Base-by-base conservation (phyloP, 2,329 filamentous ascomycete species). In the Epichloe brachyelytri region DNA sequence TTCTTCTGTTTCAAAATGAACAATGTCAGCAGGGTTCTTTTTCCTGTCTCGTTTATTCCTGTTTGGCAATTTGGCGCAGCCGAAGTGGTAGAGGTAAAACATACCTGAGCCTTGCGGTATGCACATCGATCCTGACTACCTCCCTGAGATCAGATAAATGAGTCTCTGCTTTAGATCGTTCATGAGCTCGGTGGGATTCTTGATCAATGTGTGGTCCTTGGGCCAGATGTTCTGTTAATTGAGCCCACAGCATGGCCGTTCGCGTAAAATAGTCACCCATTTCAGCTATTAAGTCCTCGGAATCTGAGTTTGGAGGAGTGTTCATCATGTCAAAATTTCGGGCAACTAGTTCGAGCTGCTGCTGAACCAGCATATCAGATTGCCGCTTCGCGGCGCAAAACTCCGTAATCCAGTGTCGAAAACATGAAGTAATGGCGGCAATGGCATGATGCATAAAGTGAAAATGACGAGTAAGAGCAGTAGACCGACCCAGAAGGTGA, bases 261-360 rank as follows among this genome's bases (percentile, higher is more conserved):
- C 62, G 63, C 33, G 59, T 57, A 22, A 68, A 54, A 51, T 68
- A 69, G 22, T 68, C 65, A 34, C 66, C 66, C 52, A 68, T 60
- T 36, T 68, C 64, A 34, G 56, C 56, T 41, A 67, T 59, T 48
- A 68, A 51, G 40, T 62, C 64, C 14, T 59, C 57, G 14, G 59
- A 54, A 43, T 58, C 54, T n/a, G 48, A 51, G 26, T 43, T 43
- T 11, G 46, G 52, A 37, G 50, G 55, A n/a, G 47, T 50, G 46
- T 56, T 49, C n/a, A 46, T 50, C 39, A 51, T 56, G 48, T 59
- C 57, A 30, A 63, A 45, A 14, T 63, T 56, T 22, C 46, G 57
- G 49, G 59, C 53, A 48, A 59, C 59, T 41, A 55, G 47, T 20
- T 60, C 57, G 22, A 67, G 56, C 50, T 65, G 58, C 45, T 56